phyloP scores from a whole-genome alignment of 176 grass and related monocot genomes.

The Carex pumila region DNA sequence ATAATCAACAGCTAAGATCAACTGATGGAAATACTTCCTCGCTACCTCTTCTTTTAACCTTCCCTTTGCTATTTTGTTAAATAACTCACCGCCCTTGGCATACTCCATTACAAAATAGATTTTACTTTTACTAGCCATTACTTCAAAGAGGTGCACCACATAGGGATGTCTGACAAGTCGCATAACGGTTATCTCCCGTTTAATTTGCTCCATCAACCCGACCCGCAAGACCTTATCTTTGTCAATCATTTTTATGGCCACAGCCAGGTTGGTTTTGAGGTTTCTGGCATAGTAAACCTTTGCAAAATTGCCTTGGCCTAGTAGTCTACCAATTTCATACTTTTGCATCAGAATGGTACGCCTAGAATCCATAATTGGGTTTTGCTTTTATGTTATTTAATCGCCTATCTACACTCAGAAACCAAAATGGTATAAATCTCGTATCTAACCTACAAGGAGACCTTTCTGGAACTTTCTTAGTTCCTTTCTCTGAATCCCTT shows the following conservation, averaged over 20 bases:
- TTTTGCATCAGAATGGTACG: conserved; percentile 69
- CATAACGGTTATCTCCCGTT: conserved; percentile 90
- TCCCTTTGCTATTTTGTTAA: conserved; percentile 75
- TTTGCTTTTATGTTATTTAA: conserved; percentile 18
- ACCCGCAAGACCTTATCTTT: conserved; percentile 84
- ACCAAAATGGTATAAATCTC: neutral
- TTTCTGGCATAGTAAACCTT: conserved; percentile 92
- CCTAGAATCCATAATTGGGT: conserved; percentile 43
- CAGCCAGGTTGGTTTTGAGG: conserved; percentile 55
- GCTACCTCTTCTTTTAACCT: conserved; percentile 60
- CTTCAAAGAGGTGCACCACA: conserved; percentile 75
- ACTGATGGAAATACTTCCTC: conserved; percentile 83
- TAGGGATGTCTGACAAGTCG: conserved; percentile 86
- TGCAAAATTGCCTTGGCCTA: conserved; percentile 92
- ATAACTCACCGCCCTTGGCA: conserved; percentile 89
- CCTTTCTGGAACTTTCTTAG: neutral
- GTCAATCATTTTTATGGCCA: conserved; percentile 93
- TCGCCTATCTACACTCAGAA: neutral
- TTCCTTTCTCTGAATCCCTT: neutral
- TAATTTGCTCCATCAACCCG: conserved; percentile 89
- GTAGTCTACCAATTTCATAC: conserved; percentile 69
- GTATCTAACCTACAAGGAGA: neutral
- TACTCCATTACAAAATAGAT: conserved; percentile 96
- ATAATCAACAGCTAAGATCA: conserved; percentile 84
- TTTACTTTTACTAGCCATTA: conserved; percentile 87